These are phyloP conservation scores for Kwoniella dejecticola DNA, from an alignment of 768 basidiomycete species.

Conservation along the genomic window DNA sequence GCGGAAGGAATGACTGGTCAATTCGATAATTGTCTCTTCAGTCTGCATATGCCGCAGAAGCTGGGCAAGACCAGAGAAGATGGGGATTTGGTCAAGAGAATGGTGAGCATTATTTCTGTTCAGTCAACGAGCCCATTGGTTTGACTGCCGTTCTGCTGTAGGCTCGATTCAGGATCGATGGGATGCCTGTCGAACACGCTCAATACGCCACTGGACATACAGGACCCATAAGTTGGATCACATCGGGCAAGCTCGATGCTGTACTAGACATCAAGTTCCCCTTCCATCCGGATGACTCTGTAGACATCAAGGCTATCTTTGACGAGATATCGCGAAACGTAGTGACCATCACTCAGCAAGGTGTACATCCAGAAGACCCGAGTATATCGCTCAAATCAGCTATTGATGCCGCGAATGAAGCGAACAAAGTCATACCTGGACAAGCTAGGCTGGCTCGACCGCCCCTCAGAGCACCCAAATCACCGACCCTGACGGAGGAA, in stretches of 20 bases:
- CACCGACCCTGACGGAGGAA: constrained; percentile 18
- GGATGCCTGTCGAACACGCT: constrained; percentile 92
- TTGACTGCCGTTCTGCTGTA: constrained; percentile 50
- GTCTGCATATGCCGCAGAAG: constrained; percentile 82
- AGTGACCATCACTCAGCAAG: constrained; percentile 56
- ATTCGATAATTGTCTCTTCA: constrained; percentile 96
- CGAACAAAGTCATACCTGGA: constrained; percentile 71
- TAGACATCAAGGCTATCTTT: constrained; percentile 76
- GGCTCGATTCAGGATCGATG: constrained; percentile 96
- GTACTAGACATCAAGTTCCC: constrained; percentile 98
- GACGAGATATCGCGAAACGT: constrained; percentile 90
- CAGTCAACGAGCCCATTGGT: no score
- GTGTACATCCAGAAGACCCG: constrained; percentile 38
- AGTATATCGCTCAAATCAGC: constrained; percentile 25
- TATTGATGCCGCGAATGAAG: constrained; percentile 28
- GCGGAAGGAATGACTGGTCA: constrained; percentile 97
- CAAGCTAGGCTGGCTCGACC: constrained; percentile 84
- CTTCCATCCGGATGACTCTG: constrained; percentile 68
- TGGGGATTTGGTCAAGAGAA: constrained; percentile 76
- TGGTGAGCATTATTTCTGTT: constrained; percentile 73
- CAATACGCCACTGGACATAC: constrained; percentile 76
- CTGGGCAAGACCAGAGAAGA: constrained; percentile 88
- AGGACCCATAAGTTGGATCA: constrained; percentile 96
- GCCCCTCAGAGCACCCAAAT: constrained; percentile 71
- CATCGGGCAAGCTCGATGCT: constrained; percentile 91